Conservation (phyloP, 257 asterid species). For the Hygrophila difformis region DNA sequence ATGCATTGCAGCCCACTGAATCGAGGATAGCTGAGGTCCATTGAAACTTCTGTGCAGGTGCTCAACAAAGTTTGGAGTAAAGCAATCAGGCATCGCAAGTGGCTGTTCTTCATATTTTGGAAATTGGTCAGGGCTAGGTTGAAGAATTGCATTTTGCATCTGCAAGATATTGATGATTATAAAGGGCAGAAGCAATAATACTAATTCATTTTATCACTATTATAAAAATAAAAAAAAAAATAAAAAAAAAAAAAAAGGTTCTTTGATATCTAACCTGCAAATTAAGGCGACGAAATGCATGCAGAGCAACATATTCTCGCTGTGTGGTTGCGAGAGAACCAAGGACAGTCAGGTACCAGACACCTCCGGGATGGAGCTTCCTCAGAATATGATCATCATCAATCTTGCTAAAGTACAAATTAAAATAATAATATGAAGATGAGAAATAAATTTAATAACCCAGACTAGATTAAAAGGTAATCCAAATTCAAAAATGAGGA, state of each 20-base stretch:
- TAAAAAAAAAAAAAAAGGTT: too few relatives aligned
- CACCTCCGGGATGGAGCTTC: constrained; percentile 81
- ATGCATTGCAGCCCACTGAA: constrained; percentile 65
- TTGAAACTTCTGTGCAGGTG: constrained; percentile 56
- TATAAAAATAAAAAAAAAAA: constrained; percentile 8
- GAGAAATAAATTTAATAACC: constrained; percentile 13
- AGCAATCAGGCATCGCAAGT: constrained; percentile 98
- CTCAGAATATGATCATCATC: constrained; percentile 79
- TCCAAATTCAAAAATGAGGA: not conserved
- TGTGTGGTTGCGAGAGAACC: constrained; percentile 97
- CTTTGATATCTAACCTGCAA: constrained; percentile 52
- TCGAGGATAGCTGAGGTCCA: constrained; percentile 63
- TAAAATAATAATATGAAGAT: constrained; percentile 10
- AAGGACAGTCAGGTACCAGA: constrained; percentile 80
- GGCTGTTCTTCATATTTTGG: constrained; percentile 97
- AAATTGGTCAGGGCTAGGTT: constrained; percentile 92
- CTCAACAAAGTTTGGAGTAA: constrained; percentile 82
- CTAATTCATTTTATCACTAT: not conserved
- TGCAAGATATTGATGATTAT: constrained; percentile 20
- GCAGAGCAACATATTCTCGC: constrained; percentile 86
- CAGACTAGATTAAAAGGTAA: constrained; percentile 4
- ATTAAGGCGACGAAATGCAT: constrained; percentile 94
- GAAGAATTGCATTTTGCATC: constrained; percentile 99
- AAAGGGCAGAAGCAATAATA: constrained; percentile 10
- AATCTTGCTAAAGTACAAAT: constrained; percentile 40